Conservation (phyloP, 2,329 filamentous ascomycete genomes). For the Pezicula rhizophila region DNA sequence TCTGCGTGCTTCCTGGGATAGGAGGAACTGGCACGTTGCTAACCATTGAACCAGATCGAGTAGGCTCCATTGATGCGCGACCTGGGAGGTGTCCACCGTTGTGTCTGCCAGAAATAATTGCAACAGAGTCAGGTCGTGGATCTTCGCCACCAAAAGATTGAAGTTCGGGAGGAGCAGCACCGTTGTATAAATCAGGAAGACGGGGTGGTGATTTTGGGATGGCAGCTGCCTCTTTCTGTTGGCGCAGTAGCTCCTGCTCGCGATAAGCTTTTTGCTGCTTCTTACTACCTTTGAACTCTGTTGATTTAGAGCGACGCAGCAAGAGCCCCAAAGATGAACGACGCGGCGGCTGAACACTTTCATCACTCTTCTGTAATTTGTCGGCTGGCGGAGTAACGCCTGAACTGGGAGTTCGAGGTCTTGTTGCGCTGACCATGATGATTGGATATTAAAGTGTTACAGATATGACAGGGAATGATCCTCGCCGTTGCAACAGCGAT, state of each 20-base stretch:
- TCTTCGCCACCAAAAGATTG: slow-evolving; percentile 51
- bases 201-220: slow-evolving; percentile 55
- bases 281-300: slow-evolving; percentile 57
- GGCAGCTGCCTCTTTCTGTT: slow-evolving; percentile 47
- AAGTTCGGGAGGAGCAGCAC: slow-evolving; percentile 22
- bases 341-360: slow-evolving; percentile 31
- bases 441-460: slow-evolving; percentile 1
- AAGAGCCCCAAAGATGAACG: slow-evolving; percentile 51
- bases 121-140: slow-evolving; percentile 52
- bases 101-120: slow-evolving; percentile 47
- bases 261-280: slow-evolving; percentile 43
- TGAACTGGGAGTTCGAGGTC: slow-evolving; percentile 31
- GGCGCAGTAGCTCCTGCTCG: slow-evolving; percentile 45
- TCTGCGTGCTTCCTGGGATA: slow-evolving; percentile 35
- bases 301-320: slow-evolving; percentile 62
- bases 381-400: slow-evolving; percentile 26
- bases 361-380: slow-evolving; percentile 28
- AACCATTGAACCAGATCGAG: slow-evolving; percentile 25
- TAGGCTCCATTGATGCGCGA: slow-evolving; percentile 48
- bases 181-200: slow-evolving; percentile 42
- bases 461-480: slow-evolving; percentile 2
- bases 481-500: not conserved
- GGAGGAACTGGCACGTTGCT: slow-evolving; percentile 46
- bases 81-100: slow-evolving; percentile 30
- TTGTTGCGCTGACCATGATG: slow-evolving; percentile 26